Percentiles rank a stretch among this genome's conserved stretches.
Conservation (phyloP, 1,139 yeast genomes). For the Kodamaea sp. region DNA sequence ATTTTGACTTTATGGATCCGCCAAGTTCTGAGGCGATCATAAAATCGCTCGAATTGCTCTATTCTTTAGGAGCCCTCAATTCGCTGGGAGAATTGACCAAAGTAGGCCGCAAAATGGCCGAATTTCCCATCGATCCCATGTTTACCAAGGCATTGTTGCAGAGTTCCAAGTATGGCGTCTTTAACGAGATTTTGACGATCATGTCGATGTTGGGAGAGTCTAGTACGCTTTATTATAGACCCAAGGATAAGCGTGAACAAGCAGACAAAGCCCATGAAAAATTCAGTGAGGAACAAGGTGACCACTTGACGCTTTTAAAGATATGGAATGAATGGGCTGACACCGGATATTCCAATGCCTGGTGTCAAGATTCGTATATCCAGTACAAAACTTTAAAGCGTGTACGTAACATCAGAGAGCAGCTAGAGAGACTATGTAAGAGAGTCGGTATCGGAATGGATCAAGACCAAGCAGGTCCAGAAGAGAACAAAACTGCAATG, state of each 20-base stretch:
- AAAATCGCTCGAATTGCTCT: constrained; percentile 75
- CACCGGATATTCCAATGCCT: constrained; percentile 66
- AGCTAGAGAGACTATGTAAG: constrained; percentile 61
- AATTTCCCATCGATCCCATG: constrained; percentile 91
- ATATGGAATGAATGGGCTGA: constrained; percentile 78
- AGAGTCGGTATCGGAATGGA: constrained; percentile 49
- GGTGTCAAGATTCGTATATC: constrained; percentile 87
- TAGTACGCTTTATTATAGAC: constrained; percentile 67
- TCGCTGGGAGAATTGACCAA: constrained; percentile 78
- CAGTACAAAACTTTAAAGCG: constrained; percentile 74
- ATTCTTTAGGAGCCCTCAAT: constrained; percentile 85
- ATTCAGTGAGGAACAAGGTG: constrained; percentile 63
- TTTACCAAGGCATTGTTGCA: constrained; percentile 73
- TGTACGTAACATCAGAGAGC: constrained; percentile 73
- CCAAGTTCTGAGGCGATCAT: constrained; percentile 75
- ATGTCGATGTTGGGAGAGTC: constrained; percentile 86
- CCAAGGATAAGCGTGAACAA: constrained; percentile 65
- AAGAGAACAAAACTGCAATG: constrained; percentile 24
- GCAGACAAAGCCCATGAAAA: constrained; percentile 64
- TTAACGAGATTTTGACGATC: constrained; percentile 66
- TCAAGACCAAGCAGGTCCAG: constrained; percentile 6
- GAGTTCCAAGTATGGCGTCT: constrained; percentile 60
- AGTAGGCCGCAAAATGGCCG: constrained; percentile 84
- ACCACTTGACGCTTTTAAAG: constrained; percentile 73
- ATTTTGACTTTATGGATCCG: constrained; percentile 85